Evolutionary conservation across 306 rosid species (phyloP), one percentile per base, ranked within the genome.

Genomic region (Lablab purpureus): DNA sequence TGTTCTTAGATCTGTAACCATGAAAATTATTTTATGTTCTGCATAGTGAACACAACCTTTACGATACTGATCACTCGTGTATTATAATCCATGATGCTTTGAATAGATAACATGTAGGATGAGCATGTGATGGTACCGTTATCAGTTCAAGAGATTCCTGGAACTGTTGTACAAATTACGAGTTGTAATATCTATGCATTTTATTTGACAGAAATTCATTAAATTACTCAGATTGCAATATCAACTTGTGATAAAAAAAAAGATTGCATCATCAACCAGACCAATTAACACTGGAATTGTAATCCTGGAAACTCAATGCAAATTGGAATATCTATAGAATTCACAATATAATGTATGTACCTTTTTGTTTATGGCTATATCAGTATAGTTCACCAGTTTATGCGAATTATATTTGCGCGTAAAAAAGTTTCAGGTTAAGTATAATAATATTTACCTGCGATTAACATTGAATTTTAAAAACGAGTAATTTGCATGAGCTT

Each of bases 1-100:
- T 87, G 90, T 84, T 80, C 68, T 79, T 76, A 32, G 71, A 64
- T 80, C 78, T 66, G 9, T 82, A 32, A 67, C 60, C 74, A 54
- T 54, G 71, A n/a, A 68, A 82, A 60, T 45, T 56, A 55, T 52
- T 69, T 69, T 69, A 52, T 70, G 47, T 52, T 75, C 70, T 75
- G 50, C 54, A 23, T 75, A 62, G 73, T 46, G 58, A 73, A 60
- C 58, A 41, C 55, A 74, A 60, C 47, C 59, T 62, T 54, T 51
- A 22, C 32, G 56, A 49, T 68, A 56, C 40, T 79, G 82, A 47
- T 75, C 23, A 36, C 77, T 58, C 50, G 11, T 83, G 67, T 71
- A 63, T 77, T 81, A 11, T 73, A 62, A 22, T 65, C 36, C 71
- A 73, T 64, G 59, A 76, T 76, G 74, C 51, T 50, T 37, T 28